phyloP scores from a whole-genome alignment of 441 rosid species.

The Gossypium davidsonii region DNA sequence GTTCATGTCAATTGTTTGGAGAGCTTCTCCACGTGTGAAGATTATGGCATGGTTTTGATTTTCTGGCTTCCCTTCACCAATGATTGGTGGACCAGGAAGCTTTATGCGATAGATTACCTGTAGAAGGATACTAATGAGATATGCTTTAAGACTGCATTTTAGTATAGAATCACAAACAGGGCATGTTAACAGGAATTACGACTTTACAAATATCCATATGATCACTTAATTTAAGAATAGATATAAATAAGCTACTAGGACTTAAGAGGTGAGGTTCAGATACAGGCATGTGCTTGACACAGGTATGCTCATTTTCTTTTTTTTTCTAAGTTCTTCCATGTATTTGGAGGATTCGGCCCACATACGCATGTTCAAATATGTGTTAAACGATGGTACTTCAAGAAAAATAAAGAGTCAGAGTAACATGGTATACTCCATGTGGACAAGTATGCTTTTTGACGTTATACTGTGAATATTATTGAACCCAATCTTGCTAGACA shows the following conservation, averaged over 20 bases:
- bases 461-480: too few species aligned
- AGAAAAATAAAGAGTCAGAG: neutral
- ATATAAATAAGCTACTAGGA: neutral
- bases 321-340: neutral
- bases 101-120: slow-evolving; percentile 89
- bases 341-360: neutral
- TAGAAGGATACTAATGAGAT: neutral
- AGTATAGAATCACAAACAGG: neutral
- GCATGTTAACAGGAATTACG: neutral
- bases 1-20: slow-evolving; percentile 96
- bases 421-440: neutral
- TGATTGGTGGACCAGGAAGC: slow-evolving; percentile 93
- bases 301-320: neutral
- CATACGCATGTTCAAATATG: neutral
- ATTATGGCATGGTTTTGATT: slow-evolving; percentile 93
- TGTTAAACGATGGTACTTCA: neutral
- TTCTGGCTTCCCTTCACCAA: slow-evolving; percentile 99
- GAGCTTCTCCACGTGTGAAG: slow-evolving; percentile 96
- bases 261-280: neutral
- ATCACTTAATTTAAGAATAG: neutral
- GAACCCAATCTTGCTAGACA: neutral
- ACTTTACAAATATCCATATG: neutral
- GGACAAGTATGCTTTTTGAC: neutral
- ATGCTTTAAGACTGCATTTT: neutral
- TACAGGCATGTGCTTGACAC: neutral